Conservation (phyloP, 177 flowering plant genomes). For the Vitis hybrid region DNA sequence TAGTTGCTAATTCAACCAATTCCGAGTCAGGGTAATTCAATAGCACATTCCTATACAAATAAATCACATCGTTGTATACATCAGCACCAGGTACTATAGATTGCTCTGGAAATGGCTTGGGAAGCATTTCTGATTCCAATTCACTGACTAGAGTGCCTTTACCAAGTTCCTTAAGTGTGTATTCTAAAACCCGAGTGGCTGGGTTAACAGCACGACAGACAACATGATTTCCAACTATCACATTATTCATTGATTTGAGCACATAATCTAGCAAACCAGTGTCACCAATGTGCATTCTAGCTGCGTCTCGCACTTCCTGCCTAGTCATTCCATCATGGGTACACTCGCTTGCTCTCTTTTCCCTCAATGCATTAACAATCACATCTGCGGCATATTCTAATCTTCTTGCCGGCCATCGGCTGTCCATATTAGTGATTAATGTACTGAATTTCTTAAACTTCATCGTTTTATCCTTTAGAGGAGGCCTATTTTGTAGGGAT, state of each 20-base stretch:
- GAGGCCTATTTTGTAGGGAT: constrained; percentile 16
- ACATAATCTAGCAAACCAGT: constrained; percentile 88
- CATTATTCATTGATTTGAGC: constrained; percentile 74
- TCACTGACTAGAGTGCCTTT: constrained; percentile 7
- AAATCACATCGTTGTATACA: constrained; percentile 46
- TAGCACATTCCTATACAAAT: constrained; percentile 45
- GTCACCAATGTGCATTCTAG: constrained; percentile 76
- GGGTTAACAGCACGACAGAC: constrained; percentile 62
- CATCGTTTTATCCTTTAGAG: constrained; percentile 26
- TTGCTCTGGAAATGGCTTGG: background rate
- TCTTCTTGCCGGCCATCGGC: constrained; percentile 48
- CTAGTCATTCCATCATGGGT: constrained; percentile 60
- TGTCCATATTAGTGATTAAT: constrained; percentile 43
- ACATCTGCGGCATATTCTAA: constrained; percentile 41
- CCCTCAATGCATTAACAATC: constrained; percentile 37
- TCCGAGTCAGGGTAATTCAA: constrained; percentile 40
- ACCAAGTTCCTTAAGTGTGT: constrained; percentile 44
- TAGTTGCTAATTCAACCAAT: constrained; percentile 31
- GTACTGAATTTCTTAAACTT: constrained; percentile 40
- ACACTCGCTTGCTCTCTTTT: constrained; percentile 23
- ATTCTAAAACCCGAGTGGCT: constrained; percentile 54
- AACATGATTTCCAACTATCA: constrained; percentile 53
- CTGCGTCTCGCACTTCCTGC: constrained; percentile 88
- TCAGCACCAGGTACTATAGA: constrained; percentile 27
- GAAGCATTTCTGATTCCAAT: background rate